Percentiles rank a stretch among this genome's conserved stretches.
Evolutionary conservation across 768 basidiomycete genomes (phyloP).

Genomic region (Suillus subaureus): DNA sequence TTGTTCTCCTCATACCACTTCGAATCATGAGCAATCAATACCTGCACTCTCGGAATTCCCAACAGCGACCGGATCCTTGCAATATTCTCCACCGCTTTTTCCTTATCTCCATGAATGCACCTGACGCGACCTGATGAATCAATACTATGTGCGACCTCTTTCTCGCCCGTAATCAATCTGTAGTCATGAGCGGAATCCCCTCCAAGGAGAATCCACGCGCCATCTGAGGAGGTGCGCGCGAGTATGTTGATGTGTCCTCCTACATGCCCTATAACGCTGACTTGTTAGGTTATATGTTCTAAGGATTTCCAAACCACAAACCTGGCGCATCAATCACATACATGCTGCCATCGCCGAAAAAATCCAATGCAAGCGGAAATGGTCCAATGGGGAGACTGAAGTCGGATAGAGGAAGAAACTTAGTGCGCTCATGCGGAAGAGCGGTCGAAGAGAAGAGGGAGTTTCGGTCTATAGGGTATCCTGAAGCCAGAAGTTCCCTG

Average conservation of each 20-base stretch:
- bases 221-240: too few species aligned
- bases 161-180: conserved; percentile 45
- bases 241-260: too few species aligned
- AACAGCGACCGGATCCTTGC: conserved; percentile 40
- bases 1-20: conserved; percentile 55
- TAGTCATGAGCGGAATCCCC: conserved; percentile 57
- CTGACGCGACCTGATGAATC: conserved; percentile 23
- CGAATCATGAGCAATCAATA: conserved; percentile 56
- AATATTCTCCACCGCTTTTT: conserved; percentile 44
- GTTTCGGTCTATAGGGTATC: conserved; percentile 43
- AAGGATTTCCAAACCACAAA: too few species aligned
- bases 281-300: too few species aligned
- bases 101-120: conserved; percentile 49
- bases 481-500: conserved; percentile 32
- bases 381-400: conserved; percentile 44
- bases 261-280: too few species aligned
- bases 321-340: too few species aligned
- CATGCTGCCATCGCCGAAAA: conserved; percentile 26
- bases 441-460: conserved; percentile 31
- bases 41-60: conserved; percentile 40
- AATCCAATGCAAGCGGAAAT: conserved; percentile 50
- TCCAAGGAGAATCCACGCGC: conserved; percentile 41
- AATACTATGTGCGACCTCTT: conserved; percentile 34
- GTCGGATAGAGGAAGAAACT: conserved; percentile 33
- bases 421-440: conserved; percentile 38